A percentile compares a stretch with the other conserved stretches of the same genome.
Evolutionary conservation across 2,329 filamentous ascomycete genomes (phyloP).

Genomic region (Colletotrichum neosansevieriae): DNA sequence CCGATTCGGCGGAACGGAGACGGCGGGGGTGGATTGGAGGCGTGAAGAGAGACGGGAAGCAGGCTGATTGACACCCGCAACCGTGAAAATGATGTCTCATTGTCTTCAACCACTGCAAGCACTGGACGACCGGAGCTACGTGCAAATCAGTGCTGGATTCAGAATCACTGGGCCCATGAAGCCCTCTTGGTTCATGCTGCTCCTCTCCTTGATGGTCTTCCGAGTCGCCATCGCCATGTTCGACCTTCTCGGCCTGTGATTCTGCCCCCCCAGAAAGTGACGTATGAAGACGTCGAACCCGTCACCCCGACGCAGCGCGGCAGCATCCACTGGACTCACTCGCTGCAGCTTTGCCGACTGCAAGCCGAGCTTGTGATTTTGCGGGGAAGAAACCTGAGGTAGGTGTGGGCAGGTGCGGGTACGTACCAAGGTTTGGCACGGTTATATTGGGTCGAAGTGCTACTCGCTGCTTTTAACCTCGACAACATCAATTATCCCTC

Average conservation of each 20-base stretch:
- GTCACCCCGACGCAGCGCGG: no score
- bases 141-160: constrained; percentile 20
- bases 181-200: no score
- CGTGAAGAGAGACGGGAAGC: not conserved
- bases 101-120: not conserved
- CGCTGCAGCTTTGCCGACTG: constrained; percentile 57
- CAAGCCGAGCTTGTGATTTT: constrained; percentile 70
- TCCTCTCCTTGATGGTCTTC: no score
- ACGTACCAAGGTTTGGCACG: no score
- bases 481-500: no score
- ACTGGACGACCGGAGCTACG: constrained; percentile 33
- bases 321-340: no score
- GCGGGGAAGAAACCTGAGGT: constrained; percentile 54
- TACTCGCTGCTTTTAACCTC: no score
- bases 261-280: constrained; percentile 19
- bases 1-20: constrained; percentile 41
- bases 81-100: constrained; percentile 3
- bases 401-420: no score
- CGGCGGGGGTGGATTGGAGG: not conserved
- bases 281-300: not conserved
- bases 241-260: constrained; percentile 35
- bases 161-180: constrained; percentile 34
- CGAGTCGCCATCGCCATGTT: not conserved
- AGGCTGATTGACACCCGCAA: constrained; percentile 26
- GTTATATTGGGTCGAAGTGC: no score